These are phyloP conservation scores for Acanthamoeba healyi DNA, from an alignment of 208 protist species.

Conservation along the genomic window DNA sequence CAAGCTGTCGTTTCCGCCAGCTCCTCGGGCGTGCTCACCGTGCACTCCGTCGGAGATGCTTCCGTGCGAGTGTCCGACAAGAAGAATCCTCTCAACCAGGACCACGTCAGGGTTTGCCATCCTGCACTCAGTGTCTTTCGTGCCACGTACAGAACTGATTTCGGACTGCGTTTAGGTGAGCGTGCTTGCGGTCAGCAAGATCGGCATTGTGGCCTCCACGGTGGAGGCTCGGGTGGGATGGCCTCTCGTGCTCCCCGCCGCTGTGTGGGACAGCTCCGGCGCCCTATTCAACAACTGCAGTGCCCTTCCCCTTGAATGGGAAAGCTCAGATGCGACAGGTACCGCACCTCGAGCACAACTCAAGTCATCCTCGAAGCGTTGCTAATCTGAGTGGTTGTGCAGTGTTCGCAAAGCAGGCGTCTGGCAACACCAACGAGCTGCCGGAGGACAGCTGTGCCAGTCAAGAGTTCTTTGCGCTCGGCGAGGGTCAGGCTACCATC, in stretches of 20 bases:
- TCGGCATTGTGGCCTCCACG: constrained; percentile 65
- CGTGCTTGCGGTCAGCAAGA: constrained; percentile 3
- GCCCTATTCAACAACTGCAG: constrained; percentile 72
- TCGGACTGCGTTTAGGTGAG: constrained; percentile 1
- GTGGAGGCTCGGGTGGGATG: constrained; percentile 70
- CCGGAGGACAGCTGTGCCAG: constrained; percentile 12
- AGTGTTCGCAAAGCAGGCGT: constrained; percentile 63
- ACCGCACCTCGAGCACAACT: background rate
- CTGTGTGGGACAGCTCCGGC: constrained; percentile 35
- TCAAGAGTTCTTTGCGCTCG: constrained; percentile 51
- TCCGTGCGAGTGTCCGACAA: constrained; percentile 41
- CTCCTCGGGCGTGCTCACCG: constrained; percentile 30
- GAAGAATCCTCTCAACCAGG: constrained; percentile 64
- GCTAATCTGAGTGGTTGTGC: background rate
- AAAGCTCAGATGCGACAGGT: constrained; percentile 67
- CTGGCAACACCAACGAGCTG: background rate
- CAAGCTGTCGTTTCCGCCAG: constrained; percentile 20
- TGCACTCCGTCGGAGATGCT: constrained; percentile 1
- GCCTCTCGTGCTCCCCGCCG: constrained; percentile 54
- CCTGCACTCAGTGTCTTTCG: background rate
- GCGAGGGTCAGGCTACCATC: constrained; percentile 54
- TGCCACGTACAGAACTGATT: background rate
- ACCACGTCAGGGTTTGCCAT: constrained; percentile 30
- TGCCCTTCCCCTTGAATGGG: constrained; percentile 69
- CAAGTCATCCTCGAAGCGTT: background rate